These are phyloP conservation scores for Penicillium pulvis DNA, from an alignment of 495 filamentous ascomycete genomes.

Conservation along the genomic window DNA sequence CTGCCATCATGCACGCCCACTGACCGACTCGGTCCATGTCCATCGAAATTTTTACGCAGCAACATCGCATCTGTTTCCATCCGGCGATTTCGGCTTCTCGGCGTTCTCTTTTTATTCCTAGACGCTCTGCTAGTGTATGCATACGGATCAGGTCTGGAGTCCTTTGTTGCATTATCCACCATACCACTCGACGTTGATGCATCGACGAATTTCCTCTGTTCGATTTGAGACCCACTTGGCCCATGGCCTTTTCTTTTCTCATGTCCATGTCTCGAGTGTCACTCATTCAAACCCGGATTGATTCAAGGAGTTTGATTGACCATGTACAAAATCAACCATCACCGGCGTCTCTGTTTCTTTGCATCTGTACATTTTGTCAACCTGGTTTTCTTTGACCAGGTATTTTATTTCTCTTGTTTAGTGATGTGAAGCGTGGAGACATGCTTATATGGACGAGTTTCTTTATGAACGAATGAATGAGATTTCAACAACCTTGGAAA, in stretches of 20 bases:
- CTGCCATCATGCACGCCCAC: conserved; percentile 14
- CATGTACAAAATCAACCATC: conserved; percentile 29
- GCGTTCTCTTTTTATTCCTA: conserved; percentile 32
- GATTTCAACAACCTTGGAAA: neutral
- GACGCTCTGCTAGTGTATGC: conserved; percentile 17
- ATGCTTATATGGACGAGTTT: conserved; percentile 15
- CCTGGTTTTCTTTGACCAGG: neutral
- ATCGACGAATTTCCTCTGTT: neutral
- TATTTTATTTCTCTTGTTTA: neutral
- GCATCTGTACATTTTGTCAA: neutral
- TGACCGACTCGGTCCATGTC: conserved; percentile 14
- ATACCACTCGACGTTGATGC: neutral
- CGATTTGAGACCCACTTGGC: neutral
- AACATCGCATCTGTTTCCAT: conserved; percentile 24
- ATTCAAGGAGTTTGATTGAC: neutral
- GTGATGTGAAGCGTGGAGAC: conserved; percentile 1
- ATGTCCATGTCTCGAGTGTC: neutral
- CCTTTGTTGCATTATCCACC: conserved; percentile 16
- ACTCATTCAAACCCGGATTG: neutral
- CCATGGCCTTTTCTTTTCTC: neutral
- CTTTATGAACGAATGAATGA: conserved; percentile 25
- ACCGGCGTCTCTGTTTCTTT: conserved; percentile 1
- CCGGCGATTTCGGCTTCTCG: conserved; percentile 24
- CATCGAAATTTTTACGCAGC: conserved; percentile 33
- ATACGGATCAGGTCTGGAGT: conserved; percentile 18